Evolutionary conservation across 2,329 filamentous ascomycete genomes (phyloP), one percentile per base, ranked within the genome.

Genomic region (Cytospora schulzeri): DNA sequence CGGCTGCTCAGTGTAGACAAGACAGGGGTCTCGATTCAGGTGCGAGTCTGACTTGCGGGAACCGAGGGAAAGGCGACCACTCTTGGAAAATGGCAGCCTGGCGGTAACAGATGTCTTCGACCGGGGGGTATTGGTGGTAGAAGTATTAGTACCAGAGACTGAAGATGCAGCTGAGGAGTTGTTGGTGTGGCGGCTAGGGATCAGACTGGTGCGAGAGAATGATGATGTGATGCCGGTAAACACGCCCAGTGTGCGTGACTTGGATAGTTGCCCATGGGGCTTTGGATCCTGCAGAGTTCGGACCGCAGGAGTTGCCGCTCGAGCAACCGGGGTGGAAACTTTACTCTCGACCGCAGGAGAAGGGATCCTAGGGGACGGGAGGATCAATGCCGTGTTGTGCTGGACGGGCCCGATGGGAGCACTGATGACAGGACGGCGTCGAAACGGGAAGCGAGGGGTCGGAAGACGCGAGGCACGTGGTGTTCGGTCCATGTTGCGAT

Each of bases 1-100:
- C 7, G 79, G 74, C 69, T 83, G 80, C 2, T 81, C 78, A 0
- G 71, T 75, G 58, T 72, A 71, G 17, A 86, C 73, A 2, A 74
- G 71, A 1, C 69, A 69, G 2, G 70, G 72, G 12, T 76, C 29
- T 26, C 15, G 51, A n/a, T 55, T 50, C 5, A 62, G 28, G 52
- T 55, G 22, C 67, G 33, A 68, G 61, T 50, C 62, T 12, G 70
- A 72, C 50, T 41, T 63, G 17, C 53, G 60, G 12, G 57, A 62
- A 17, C 59, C 57, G 5, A 65, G 48, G 41, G 65, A 60, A 15
- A 61, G 33, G 11, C 52, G 56, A 4, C 63, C 53, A 28, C 57
- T 66, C 56, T 60, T 60, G 7, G 55, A 57, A 15, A 52, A 45
- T 3, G 65, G 58, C 4, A 58, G 31, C 6, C 56, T 55, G 31